Conservation (phyloP, 805 yeast genomes). For the Lachancea waltii region DNA sequence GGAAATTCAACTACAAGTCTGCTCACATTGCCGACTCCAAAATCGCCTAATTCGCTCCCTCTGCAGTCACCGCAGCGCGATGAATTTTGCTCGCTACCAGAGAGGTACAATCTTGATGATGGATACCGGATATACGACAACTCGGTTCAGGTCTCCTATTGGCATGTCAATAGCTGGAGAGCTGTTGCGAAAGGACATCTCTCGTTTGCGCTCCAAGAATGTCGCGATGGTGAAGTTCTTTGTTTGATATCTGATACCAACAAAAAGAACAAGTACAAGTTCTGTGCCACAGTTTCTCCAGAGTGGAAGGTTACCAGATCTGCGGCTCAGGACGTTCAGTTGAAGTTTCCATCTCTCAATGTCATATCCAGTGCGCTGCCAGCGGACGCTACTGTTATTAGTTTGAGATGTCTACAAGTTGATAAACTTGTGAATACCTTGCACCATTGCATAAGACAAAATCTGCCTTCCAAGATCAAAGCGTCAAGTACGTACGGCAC, state of each 20-base stretch:
- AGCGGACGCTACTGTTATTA: conserved; percentile 11
- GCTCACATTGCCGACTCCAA: conserved; percentile 5
- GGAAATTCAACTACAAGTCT: conserved; percentile 4
- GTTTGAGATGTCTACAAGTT: conserved; percentile 20
- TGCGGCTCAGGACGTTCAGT: conserved; percentile 30
- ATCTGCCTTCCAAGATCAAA: conserved; percentile 14
- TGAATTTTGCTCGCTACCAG: conserved; percentile 10
- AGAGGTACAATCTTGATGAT: conserved; percentile 9
- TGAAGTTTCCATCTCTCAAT: conserved; percentile 15
- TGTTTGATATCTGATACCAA: conserved; percentile 11
- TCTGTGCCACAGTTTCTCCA: conserved; percentile 15
- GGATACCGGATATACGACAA: conserved; percentile 13
- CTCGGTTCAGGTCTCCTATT: conserved; percentile 18
- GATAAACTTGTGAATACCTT: conserved; percentile 20
- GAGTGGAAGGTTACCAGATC: conserved; percentile 22
- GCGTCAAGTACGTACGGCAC: conserved; percentile 24
- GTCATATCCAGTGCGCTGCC: conserved; percentile 13
- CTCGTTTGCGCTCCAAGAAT: conserved; percentile 5
- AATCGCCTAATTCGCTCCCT: background rate
- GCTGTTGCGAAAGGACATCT: conserved; percentile 10
- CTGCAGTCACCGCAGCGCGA: conserved; percentile 2
- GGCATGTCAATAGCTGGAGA: conserved; percentile 25
- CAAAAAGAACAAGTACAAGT: conserved; percentile 8
- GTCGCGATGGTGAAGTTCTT: conserved; percentile 7
- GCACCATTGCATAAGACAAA: conserved; percentile 19